A percentile compares a stretch with the other conserved stretches of the same genome.
These are phyloP conservation scores for Coprinopsis marcescibilis DNA, from an alignment of 768 basidiomycete genomes.

Conservation along the genomic window DNA sequence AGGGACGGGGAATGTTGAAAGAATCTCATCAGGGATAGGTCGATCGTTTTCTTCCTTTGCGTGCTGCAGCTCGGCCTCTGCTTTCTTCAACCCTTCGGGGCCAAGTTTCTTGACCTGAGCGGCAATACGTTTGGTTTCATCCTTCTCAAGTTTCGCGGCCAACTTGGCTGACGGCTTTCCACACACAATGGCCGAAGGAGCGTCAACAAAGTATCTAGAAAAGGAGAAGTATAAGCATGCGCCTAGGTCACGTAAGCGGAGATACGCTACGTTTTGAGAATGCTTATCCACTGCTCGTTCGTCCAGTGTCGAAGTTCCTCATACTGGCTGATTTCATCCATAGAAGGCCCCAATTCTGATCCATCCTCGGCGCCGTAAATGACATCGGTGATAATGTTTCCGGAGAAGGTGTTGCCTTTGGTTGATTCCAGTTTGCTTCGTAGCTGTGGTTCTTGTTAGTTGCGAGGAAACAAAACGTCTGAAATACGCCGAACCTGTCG, in stretches of 20 bases:
- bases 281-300: constrained; percentile 65
- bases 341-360: constrained; percentile 60
- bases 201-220: constrained; percentile 72
- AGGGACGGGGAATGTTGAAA: constrained; percentile 87
- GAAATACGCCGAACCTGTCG: constrained; percentile 55
- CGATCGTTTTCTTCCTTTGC: constrained; percentile 85
- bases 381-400: constrained; percentile 74
- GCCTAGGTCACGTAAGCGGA: neutral
- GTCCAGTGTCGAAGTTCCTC: constrained; percentile 64
- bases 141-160: constrained; percentile 71
- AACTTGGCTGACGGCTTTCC: constrained; percentile 87
- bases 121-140: constrained; percentile 73
- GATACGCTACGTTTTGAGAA: constrained; percentile 45
- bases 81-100: constrained; percentile 69
- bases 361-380: constrained; percentile 83
- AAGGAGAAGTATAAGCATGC: neutral
- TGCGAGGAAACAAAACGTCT: constrained; percentile 3
- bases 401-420: constrained; percentile 76
- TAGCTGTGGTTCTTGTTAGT: constrained; percentile 39
- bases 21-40: constrained; percentile 74
- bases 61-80: constrained; percentile 60
- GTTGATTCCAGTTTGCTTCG: constrained; percentile 79
- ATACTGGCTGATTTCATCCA: constrained; percentile 79
- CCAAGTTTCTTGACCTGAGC: constrained; percentile 69
- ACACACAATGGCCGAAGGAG: constrained; percentile 65